Percentiles rank a stretch among this genome's conserved stretches.
phyloP scores from a whole-genome alignment of 441 rosid genomes.

The Eruca vesicaria region DNA sequence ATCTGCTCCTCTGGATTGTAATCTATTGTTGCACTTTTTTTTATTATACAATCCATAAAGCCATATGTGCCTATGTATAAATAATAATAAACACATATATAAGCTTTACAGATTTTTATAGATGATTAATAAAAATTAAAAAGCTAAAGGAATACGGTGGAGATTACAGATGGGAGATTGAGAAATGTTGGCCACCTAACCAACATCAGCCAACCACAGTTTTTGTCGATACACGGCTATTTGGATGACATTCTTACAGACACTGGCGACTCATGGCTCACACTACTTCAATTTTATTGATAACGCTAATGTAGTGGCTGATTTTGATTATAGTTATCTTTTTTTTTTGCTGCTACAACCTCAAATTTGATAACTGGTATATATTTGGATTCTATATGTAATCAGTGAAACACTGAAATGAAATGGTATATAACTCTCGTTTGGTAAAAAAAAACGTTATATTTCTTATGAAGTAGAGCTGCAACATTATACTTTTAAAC shows the following conservation, averaged over 20 bases:
- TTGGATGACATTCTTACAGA: no score
- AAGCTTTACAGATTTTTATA: neutral
- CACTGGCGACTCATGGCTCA: no score
- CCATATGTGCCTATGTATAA: neutral
- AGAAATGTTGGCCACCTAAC: constrained; percentile 28
- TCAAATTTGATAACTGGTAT: no score
- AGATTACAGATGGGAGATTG: neutral
- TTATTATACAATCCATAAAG: neutral
- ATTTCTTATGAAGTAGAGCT: neutral
- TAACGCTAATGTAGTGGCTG: no score
- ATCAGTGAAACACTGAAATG: no score
- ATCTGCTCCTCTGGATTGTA: constrained; percentile 28
- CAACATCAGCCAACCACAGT: neutral
- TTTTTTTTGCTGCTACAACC: no score
- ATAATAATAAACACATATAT: neutral
- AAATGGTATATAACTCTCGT: neutral
- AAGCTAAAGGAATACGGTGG: neutral
- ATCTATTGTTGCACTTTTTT: neutral
- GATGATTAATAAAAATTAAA: neutral
- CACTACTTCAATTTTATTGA: no score
- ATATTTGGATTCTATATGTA: no score
- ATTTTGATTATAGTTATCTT: no score
- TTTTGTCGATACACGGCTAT: no score
- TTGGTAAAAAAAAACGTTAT: neutral
- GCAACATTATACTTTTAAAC: neutral